phyloP scores from a whole-genome alignment of 768 basidiomycete genomes.

The Candolleomyces aberdarensis region DNA sequence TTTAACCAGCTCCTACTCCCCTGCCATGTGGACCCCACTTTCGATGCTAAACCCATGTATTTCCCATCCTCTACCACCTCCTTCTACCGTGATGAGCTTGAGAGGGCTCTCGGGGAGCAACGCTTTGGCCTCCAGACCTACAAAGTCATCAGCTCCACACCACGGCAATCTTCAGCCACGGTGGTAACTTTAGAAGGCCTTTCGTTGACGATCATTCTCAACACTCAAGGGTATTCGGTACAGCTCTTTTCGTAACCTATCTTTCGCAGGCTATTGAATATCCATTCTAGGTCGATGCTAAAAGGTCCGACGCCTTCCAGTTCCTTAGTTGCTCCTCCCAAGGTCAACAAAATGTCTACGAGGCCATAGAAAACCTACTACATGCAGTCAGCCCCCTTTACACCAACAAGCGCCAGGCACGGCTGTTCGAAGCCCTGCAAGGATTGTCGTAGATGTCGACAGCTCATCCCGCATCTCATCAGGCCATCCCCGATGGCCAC shows the following conservation, averaged over 20 bases:
- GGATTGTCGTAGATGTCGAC: slow-evolving; percentile 24
- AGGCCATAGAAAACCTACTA: slow-evolving; percentile 60
- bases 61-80: slow-evolving; percentile 14
- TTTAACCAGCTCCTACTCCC: slow-evolving; percentile 6
- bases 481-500: background rate
- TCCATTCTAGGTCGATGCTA: slow-evolving; percentile 14
- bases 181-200: slow-evolving; percentile 58
- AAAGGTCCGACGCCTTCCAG: slow-evolving; percentile 17
- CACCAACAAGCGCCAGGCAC: slow-evolving; percentile 40
- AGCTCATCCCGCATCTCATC: background rate
- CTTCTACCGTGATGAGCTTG: slow-evolving; percentile 50
- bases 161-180: slow-evolving; percentile 48
- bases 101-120: slow-evolving; percentile 54
- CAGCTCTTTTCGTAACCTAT: slow-evolving; percentile 10
- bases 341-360: slow-evolving; percentile 31
- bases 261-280: slow-evolving; percentile 12
- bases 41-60: background rate
- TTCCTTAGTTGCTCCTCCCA: background rate
- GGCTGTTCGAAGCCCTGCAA: slow-evolving; percentile 47
- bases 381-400: slow-evolving; percentile 55
- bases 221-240: slow-evolving; percentile 56
- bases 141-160: slow-evolving; percentile 34
- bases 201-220: slow-evolving; percentile 43
- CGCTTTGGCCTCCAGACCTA: slow-evolving; percentile 52
- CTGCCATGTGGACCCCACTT: background rate